Conservation (phyloP, 805 yeast genomes). For the Hanseniaspora singularis region DNA sequence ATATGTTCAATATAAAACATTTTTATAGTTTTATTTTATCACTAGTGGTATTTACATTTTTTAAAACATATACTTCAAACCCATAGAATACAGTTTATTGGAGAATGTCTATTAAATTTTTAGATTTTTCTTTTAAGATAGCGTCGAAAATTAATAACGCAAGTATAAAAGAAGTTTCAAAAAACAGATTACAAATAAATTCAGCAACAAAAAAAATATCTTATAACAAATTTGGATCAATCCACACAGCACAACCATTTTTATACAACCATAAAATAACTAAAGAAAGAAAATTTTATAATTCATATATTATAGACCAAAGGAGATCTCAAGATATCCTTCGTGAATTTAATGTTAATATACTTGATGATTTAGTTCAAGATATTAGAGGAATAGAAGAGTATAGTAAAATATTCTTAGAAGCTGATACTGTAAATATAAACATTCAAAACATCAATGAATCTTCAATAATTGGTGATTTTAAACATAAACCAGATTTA, state of each 20-base stretch:
- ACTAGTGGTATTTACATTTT: no score
- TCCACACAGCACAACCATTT: not conserved
- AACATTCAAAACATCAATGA: not conserved
- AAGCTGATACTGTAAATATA: not conserved
- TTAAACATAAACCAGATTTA: no score
- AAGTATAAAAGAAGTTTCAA: not conserved
- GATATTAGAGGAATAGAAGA: not conserved
- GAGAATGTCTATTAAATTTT: not conserved
- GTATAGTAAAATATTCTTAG: not conserved
- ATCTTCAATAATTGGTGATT: no score
- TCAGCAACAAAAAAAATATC: not conserved
- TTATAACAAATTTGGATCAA: not conserved
- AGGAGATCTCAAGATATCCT: not conserved
- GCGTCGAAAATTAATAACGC: not conserved
- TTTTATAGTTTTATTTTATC: no score
- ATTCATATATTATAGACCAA: not conserved
- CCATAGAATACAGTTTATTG: no score
- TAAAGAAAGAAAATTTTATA: not conserved
- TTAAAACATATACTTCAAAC: no score
- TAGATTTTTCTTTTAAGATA: not conserved
- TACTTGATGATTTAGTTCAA: not conserved
- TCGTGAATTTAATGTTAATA: not conserved
- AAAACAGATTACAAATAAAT: no score
- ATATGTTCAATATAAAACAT: no score
- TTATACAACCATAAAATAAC: not conserved